These are phyloP conservation scores for Silene uniflora DNA, from an alignment of 148 eudicot species.

Conservation along the genomic window DNA sequence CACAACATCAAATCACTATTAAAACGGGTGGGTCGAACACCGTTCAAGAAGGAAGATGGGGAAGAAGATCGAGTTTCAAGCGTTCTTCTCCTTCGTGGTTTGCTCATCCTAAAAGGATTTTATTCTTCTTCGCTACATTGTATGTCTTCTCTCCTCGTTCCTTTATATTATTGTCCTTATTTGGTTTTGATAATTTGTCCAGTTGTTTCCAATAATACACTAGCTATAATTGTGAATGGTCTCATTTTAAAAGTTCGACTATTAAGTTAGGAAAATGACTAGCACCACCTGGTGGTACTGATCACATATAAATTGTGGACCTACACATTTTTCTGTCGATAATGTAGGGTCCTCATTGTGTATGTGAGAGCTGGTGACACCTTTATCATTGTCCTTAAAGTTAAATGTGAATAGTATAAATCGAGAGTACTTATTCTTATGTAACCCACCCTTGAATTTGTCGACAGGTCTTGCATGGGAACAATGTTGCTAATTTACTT, in stretches of 20 bases:
- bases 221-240: background rate
- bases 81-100: conserved; percentile 43
- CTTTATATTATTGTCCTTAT: background rate
- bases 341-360: no score
- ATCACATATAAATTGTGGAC: no score
- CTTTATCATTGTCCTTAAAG: no score
- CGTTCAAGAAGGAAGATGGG: conserved; percentile 36
- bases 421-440: no score
- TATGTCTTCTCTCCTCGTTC: conserved; percentile 29
- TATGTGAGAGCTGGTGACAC: no score
- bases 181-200: no score
- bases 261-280: no score
- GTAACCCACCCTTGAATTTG: background rate
- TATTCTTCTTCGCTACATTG: conserved; percentile 77
- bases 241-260: background rate
- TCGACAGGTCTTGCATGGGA: conserved; percentile 69
- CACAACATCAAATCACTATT: conserved; percentile 70
- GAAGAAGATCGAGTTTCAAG: conserved; percentile 46
- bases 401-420: no score
- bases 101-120: conserved; percentile 55
- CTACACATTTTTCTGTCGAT: no score
- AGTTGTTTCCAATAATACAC: no score
- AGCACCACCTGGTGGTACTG: no score
- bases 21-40: conserved; percentile 29
- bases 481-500: conserved; percentile 62